These are phyloP conservation scores for Saccharomyces hybrid DNA, from an alignment of 1,139 yeast species.

Conservation along the genomic window DNA sequence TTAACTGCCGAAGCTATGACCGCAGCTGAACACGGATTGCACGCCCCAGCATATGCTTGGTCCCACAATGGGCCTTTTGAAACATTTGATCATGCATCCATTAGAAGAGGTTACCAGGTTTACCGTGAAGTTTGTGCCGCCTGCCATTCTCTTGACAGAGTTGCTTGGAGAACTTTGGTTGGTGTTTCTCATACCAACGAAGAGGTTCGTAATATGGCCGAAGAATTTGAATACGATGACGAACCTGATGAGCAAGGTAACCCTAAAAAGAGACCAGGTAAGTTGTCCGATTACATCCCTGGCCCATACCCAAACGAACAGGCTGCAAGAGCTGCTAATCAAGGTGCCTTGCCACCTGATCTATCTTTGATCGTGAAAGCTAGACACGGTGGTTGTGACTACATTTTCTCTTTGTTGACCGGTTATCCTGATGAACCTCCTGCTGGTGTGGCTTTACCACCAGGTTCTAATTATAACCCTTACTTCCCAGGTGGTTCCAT, in stretches of 20 bases:
- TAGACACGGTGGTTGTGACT: constrained; percentile 97
- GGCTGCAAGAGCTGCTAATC: constrained; percentile 99
- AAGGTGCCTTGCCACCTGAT: constrained; percentile 98
- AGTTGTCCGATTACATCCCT: constrained; percentile 91
- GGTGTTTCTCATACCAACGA: constrained; percentile 91
- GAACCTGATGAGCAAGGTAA: constrained; percentile 99
- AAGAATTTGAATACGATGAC: constrained; percentile 95
- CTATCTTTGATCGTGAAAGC: constrained; percentile 96
- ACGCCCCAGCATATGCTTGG: constrained; percentile 91
- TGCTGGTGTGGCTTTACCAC: constrained; percentile 89
- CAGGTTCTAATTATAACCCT: constrained; percentile 96
- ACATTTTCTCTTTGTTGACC: constrained; percentile 88
- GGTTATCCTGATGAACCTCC: constrained; percentile 99
- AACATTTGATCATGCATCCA: constrained; percentile 91
- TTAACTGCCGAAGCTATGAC: constrained; percentile 94
- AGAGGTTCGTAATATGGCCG: constrained; percentile 92
- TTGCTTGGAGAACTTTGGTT: constrained; percentile 97
- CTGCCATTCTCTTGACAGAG: constrained; percentile 93
- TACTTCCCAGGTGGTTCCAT: constrained; percentile 99
- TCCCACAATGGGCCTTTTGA: constrained; percentile 88
- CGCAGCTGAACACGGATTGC: constrained; percentile 98
- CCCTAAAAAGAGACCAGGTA: constrained; percentile 98
- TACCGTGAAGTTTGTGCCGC: constrained; percentile 99
- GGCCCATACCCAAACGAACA: constrained; percentile 96
- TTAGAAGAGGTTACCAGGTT: constrained; percentile 98